Conservation (phyloP, 164 flowering plant species). For the Stephania yunnanensis region DNA sequence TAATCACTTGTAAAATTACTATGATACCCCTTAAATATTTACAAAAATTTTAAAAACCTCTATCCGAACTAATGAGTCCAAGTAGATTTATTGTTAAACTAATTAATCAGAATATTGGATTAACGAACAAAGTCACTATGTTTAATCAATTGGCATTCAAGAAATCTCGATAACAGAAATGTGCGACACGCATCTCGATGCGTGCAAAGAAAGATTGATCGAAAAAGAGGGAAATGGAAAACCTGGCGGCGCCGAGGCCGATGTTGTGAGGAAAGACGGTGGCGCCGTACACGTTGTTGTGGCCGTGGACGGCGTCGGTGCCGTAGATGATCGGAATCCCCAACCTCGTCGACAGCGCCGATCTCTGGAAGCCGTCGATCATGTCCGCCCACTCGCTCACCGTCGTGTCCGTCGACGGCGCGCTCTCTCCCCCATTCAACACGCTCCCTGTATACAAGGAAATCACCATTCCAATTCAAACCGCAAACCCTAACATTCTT, state of each 20-base stretch:
- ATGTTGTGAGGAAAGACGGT: slow-evolving; percentile 14
- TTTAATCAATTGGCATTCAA: no score
- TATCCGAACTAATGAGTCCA: no score
- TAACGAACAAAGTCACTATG: no score
- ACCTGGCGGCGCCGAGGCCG: slow-evolving; percentile 14
- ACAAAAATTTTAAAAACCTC: no score
- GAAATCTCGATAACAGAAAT: no score
- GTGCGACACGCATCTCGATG: no score
- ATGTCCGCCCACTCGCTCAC: slow-evolving; percentile 5
- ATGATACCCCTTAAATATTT: no score
- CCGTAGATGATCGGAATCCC: slow-evolving; percentile 16
- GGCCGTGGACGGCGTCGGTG: slow-evolving; percentile 14
- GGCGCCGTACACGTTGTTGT: slow-evolving; percentile 13
- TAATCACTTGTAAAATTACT: no score
- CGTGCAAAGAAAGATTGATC: not conserved
- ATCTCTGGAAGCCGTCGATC: slow-evolving; percentile 8
- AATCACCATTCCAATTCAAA: not conserved
- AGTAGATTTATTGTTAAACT: no score
- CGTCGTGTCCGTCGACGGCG: slow-evolving; percentile 5
- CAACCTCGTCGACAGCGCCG: slow-evolving; percentile 9
- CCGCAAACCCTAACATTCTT: not conserved
- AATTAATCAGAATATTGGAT: no score
- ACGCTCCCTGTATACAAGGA: slow-evolving; percentile 6
- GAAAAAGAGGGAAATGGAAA: not conserved
- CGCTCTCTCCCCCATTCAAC: slow-evolving; percentile 14